Percentiles rank a stretch among this genome's conserved stretches.
Evolutionary conservation across 805 yeast genomes (phyloP).

Genomic region (Saturnispora bothae): DNA sequence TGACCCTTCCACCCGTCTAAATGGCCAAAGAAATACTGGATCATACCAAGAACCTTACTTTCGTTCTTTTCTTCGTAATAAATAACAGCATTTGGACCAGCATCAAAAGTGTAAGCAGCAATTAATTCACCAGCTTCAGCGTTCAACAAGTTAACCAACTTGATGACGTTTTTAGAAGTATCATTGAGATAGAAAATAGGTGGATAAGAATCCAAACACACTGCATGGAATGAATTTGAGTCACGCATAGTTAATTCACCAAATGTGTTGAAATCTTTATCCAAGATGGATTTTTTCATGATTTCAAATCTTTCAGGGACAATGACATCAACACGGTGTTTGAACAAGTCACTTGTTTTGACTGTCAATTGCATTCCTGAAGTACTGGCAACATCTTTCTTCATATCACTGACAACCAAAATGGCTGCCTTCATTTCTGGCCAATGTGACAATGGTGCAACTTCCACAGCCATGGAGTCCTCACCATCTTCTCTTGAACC

Average conservation of each 20-base stretch:
- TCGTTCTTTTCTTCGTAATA: conserved; percentile 78
- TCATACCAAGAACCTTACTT: conserved; percentile 55
- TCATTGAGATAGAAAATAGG: conserved; percentile 94
- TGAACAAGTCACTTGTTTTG: conserved; percentile 75
- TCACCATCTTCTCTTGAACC: conserved; percentile 67
- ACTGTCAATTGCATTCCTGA: conserved; percentile 96
- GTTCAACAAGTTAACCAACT: conserved; percentile 69
- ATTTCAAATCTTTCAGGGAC: conserved; percentile 79
- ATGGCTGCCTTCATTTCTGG: conserved; percentile 87
- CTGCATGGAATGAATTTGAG: conserved; percentile 95
- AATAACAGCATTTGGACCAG: conserved; percentile 97
- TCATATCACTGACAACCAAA: conserved; percentile 83
- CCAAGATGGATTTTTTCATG: conserved; percentile 68
- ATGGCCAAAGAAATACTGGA: conserved; percentile 47
- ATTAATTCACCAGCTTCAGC: conserved; percentile 51
- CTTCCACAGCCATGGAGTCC: conserved; percentile 89
- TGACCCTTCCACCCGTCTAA: conserved; percentile 59
- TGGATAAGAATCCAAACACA: conserved; percentile 91
- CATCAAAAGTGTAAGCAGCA: conserved; percentile 97
- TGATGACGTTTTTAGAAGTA: conserved; percentile 74
- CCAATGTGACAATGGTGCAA: conserved; percentile 83
- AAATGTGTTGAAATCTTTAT: conserved; percentile 68
- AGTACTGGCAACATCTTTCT: conserved; percentile 92
- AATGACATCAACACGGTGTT: conserved; percentile 63
- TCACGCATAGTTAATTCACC: conserved; percentile 88